These are phyloP conservation scores for Durotheca rogersii DNA, from an alignment of 495 filamentous ascomycete genomes.

Conservation along the genomic window DNA sequence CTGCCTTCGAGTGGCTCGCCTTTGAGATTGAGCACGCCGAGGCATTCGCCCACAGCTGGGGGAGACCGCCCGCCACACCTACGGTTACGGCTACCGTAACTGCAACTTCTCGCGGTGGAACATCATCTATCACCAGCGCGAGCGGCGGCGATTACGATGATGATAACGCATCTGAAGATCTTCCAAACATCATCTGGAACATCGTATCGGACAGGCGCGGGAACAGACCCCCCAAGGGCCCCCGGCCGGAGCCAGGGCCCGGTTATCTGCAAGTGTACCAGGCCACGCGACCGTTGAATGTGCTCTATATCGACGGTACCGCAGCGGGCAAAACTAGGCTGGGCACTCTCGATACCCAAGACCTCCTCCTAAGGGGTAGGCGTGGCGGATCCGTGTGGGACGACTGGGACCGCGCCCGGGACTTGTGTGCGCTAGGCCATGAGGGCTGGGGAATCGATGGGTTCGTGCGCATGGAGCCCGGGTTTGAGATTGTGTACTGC, in stretches of 20 bases:
- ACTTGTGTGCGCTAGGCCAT: slow-evolving; percentile 52
- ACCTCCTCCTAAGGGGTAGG: slow-evolving; percentile 50
- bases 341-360: slow-evolving; percentile 63
- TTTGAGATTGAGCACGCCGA: slow-evolving; percentile 70
- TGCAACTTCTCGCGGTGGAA: too few relatives aligned
- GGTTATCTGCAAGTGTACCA: slow-evolving; percentile 60
- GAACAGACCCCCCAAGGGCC: not conserved
- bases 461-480: slow-evolving; percentile 65
- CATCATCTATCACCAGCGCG: not conserved
- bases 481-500: slow-evolving; percentile 71
- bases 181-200: not conserved
- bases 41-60: slow-evolving; percentile 48
- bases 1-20: slow-evolving; percentile 64
- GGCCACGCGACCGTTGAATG: slow-evolving; percentile 48
- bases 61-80: not conserved
- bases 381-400: slow-evolving; percentile 2
- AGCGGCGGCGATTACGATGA: not conserved
- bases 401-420: slow-evolving; percentile 49
- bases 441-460: slow-evolving; percentile 61
- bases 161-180: too few relatives aligned
- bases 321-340: slow-evolving; percentile 58
- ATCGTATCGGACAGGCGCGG: not conserved
- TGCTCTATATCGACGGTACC: slow-evolving; percentile 65
- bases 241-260: slow-evolving; percentile 9
- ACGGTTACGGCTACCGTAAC: too few relatives aligned